Evolutionary conservation across 345 rosid species (phyloP).

Genomic region (Cardiospermum halicacabum): DNA sequence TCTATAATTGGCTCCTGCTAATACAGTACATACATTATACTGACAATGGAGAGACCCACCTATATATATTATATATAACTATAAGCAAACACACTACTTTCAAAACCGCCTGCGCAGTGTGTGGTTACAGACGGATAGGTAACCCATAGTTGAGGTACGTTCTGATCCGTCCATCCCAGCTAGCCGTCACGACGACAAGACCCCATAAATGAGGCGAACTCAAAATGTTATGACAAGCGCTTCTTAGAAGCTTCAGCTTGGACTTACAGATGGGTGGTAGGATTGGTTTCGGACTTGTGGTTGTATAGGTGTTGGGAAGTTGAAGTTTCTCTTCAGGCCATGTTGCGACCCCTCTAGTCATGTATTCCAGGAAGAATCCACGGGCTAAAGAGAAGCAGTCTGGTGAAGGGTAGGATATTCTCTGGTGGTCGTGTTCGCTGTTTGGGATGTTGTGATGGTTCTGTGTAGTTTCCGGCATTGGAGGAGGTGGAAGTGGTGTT

Average conservation of each 20-base stretch:
- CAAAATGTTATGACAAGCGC: slow-evolving; percentile 45
- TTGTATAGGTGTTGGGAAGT: too few relatives aligned
- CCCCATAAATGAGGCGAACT: slow-evolving; percentile 62
- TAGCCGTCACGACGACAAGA: slow-evolving; percentile 60
- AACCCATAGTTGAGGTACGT: slow-evolving; percentile 67
- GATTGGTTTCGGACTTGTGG: slow-evolving; percentile 24
- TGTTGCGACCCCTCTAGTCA: slow-evolving; percentile 51
- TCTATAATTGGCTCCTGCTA: background rate
- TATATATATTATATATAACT: too few relatives aligned
- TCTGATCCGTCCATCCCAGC: slow-evolving; percentile 75
- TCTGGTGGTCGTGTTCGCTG: slow-evolving; percentile 33
- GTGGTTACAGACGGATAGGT: slow-evolving; percentile 34
- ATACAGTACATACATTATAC: background rate
- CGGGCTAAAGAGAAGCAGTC: slow-evolving; percentile 53
- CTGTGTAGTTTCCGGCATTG: slow-evolving; percentile 5
- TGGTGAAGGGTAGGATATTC: slow-evolving; percentile 23
- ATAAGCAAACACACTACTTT: background rate
- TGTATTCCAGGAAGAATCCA: slow-evolving; percentile 37
- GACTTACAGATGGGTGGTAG: slow-evolving; percentile 42
- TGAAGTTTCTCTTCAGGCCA: slow-evolving; percentile 88
- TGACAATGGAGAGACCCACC: too few relatives aligned
- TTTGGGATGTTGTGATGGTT: slow-evolving; percentile 18
- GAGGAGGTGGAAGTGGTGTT: slow-evolving; percentile 21
- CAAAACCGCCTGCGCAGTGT: background rate
- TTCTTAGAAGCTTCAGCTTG: slow-evolving; percentile 55